phyloP scores from a whole-genome alignment of 2,329 filamentous ascomycete species.

The Cylindrodendrum hubeiense region DNA sequence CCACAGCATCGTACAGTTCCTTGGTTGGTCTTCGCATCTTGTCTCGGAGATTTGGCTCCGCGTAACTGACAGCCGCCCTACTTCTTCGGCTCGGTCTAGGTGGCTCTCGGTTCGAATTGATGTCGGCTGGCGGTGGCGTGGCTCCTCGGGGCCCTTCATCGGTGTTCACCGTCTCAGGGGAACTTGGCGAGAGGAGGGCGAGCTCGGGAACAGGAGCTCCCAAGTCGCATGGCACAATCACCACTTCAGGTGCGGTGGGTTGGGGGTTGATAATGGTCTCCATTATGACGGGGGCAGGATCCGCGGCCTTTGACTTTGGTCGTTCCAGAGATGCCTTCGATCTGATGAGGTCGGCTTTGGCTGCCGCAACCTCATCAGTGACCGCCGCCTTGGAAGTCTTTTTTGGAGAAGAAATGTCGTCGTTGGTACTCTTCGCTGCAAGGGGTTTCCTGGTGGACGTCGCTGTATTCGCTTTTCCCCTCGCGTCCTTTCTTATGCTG shows the following conservation, averaged over 20 bases:
- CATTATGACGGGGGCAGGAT: slow-evolving; percentile 32
- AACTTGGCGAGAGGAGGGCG: slow-evolving; percentile 59
- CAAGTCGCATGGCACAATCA: slow-evolving; percentile 34
- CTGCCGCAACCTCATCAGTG: slow-evolving; percentile 53
- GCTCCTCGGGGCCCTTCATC: slow-evolving; percentile 56
- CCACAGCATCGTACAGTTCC: slow-evolving; percentile 80
- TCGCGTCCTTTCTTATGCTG: slow-evolving; percentile 55
- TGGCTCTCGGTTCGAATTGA: slow-evolving; percentile 67
- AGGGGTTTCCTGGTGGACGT: slow-evolving; percentile 61
- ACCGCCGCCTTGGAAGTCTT: slow-evolving; percentile 56
- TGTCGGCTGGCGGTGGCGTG: slow-evolving; percentile 71
- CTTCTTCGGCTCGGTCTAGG: slow-evolving; percentile 76
- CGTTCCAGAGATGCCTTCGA: slow-evolving; percentile 44
- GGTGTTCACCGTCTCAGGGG: slow-evolving; percentile 59
- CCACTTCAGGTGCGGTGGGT: slow-evolving; percentile 29
- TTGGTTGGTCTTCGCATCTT: slow-evolving; percentile 88
- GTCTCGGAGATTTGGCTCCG: slow-evolving; percentile 82
- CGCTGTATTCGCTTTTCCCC: slow-evolving; percentile 46
- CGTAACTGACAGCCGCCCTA: slow-evolving; percentile 80
- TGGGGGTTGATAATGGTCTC: slow-evolving; percentile 35
- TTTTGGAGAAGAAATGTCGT: slow-evolving; percentile 69
- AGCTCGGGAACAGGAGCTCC: slow-evolving; percentile 52
- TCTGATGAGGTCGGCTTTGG: slow-evolving; percentile 53
- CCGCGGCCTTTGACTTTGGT: slow-evolving; percentile 46
- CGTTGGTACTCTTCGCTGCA: slow-evolving; percentile 70